Base-by-base conservation (phyloP, 768 basidiomycete species). In the Calocybe cyanea region DNA sequence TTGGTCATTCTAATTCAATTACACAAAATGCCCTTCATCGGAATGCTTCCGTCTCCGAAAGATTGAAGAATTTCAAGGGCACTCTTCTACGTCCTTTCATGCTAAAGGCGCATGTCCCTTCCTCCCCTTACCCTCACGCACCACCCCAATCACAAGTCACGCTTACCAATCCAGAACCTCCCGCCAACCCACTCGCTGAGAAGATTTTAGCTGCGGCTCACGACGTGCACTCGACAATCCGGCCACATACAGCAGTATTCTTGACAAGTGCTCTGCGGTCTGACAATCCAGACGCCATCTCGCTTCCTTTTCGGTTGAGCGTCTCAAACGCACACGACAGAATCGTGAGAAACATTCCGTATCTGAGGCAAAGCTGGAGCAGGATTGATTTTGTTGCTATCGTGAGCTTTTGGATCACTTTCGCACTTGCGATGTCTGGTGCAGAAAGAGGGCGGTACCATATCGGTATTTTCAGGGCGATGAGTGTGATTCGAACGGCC, bases 281-380 rank as follows among this genome's bases (percentile, higher is more conserved):
- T 1, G 73, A 72, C 31, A 63, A 70, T 39, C 57, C 71, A 0
- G 75, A 77, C 40, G 57, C 66, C 7, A 63, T 77, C n/a, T 63
- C 79, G 2, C 72, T 85, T 7, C 84, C 85, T 0, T 86, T 85
- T 57, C 72, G 75, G 19, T 62, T 85, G 33, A 80, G 77, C 56
- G 64, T 87, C n/a, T 65, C 66, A 14, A 66, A 77, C 50, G 66
- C 76, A 0, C 77, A 73, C 49, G 70, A 76, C 43, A 79, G 80
- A 52, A 75, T 80, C n/a, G 66, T 68, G 20, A 71, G 81, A 25
- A 83, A 86, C 51, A 72, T 93, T 2, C 93, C 95, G 0, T 98
- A 92, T 61, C 73, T 98, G 1, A 77, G 95, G 7, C 92, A 97
- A 58, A 88, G 87, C 45, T 97, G 93, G 93, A 87, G 79, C 56